A percentile compares a stretch with the other conserved stretches of the same genome.
Evolutionary conservation across 495 filamentous ascomycete species (phyloP).

Genomic region (Penicillium robsamsonii): DNA sequence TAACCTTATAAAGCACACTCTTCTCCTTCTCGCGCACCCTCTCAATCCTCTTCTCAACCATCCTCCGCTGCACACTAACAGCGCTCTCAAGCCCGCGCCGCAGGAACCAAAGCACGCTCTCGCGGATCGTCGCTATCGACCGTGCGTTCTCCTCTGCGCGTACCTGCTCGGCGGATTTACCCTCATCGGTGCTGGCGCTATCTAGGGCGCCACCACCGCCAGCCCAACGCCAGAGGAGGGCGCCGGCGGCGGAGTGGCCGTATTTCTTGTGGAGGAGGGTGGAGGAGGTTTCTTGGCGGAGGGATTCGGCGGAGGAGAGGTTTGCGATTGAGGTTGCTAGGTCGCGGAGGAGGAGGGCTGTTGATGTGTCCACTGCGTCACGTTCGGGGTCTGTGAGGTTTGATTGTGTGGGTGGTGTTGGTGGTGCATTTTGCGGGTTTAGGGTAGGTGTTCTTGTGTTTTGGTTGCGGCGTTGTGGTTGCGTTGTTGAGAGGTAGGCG

Average conservation of each 20-base stretch:
- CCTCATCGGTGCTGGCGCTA: conserved; percentile 21
- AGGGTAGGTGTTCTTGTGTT: conserved; percentile 23
- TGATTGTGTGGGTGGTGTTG: conserved; percentile 28
- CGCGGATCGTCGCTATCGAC: conserved; percentile 61
- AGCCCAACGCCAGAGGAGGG: conserved; percentile 62
- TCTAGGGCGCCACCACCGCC: conserved; percentile 46
- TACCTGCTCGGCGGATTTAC: conserved; percentile 61
- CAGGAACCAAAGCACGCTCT: conserved; percentile 80
- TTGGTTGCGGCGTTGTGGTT: conserved; percentile 31
- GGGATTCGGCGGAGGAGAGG: conserved; percentile 75
- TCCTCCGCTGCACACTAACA: conserved; percentile 71
- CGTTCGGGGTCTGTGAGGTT: conserved; percentile 65
- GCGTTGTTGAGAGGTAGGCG: conserved; percentile 80
- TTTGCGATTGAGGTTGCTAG: conserved; percentile 72
- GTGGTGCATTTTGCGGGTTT: conserved; percentile 10
- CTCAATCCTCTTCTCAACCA: conserved; percentile 86
- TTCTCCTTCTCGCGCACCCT: conserved; percentile 86
- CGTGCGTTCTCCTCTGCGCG: conserved; percentile 65
- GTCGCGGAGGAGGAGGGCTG: conserved; percentile 78
- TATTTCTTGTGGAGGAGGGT: conserved; percentile 68
- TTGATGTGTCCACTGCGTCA: conserved; percentile 79
- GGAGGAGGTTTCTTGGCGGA: conserved; percentile 70
- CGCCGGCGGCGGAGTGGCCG: conserved; percentile 35
- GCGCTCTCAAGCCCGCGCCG: conserved; percentile 70
- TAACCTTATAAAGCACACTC: conserved; percentile 72